Percentiles rank a stretch among this genome's conserved stretches.
phyloP scores from a whole-genome alignment of 148 eudicot genomes.

The Nepenthes gracilis region DNA sequence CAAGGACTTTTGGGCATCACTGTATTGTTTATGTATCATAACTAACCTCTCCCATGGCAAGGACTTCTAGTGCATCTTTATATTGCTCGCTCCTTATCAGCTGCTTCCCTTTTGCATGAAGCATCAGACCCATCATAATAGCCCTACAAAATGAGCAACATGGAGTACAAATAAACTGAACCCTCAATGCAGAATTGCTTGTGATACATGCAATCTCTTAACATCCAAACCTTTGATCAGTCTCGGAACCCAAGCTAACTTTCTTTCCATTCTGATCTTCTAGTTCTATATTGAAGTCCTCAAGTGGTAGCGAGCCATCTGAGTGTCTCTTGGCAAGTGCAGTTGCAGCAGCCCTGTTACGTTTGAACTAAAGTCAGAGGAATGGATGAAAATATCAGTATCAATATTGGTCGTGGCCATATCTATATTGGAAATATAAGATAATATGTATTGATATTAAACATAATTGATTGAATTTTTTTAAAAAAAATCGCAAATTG shows the following conservation, averaged over 20 bases:
- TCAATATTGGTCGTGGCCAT: no score
- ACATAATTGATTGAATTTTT: no score
- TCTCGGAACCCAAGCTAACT: slow-evolving; percentile 68
- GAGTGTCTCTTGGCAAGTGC: slow-evolving; percentile 72
- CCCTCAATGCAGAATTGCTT: background rate
- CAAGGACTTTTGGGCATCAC: background rate
- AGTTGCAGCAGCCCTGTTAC: slow-evolving; percentile 57
- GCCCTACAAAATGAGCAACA: slow-evolving; percentile 39
- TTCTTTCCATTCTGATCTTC: slow-evolving; percentile 80
- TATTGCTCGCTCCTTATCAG: slow-evolving; percentile 37
- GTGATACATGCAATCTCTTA: background rate
- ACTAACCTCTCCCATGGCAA: slow-evolving; percentile 86
- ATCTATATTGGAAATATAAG: no score
- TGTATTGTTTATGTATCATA: background rate
- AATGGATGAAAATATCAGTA: no score
- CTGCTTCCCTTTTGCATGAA: slow-evolving; percentile 70
- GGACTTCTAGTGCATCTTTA: slow-evolving; percentile 84
- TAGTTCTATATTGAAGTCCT: slow-evolving; percentile 77
- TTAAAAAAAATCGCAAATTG: no score
- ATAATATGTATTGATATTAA: no score
- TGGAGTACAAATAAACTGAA: background rate
- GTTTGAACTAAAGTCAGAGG: background rate
- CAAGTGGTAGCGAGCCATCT: slow-evolving; percentile 75
- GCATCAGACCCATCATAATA: slow-evolving; percentile 94
- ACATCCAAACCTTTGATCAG: slow-evolving; percentile 56